A percentile compares a stretch with the other conserved stretches of the same genome.
Conservation (phyloP, 2,329 filamentous ascomycete genomes). For the Bipolaris sorokiniana region DNA sequence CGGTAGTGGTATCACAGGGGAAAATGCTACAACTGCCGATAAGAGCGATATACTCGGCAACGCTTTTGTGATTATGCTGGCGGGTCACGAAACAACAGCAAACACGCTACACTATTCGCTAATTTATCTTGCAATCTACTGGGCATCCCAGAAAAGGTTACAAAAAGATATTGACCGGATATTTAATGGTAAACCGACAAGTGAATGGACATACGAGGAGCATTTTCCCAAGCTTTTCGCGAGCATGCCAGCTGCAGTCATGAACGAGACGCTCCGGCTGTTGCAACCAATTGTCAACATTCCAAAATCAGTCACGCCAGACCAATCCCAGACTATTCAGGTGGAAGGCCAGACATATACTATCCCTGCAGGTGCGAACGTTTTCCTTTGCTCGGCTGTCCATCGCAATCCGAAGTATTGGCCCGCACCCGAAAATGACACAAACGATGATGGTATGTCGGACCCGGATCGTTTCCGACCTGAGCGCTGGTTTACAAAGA, state of each 20-base stretch:
- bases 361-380: slow-evolving; percentile 62
- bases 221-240: slow-evolving; percentile 69
- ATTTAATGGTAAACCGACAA: slow-evolving; percentile 63
- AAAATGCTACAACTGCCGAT: slow-evolving; percentile 38
- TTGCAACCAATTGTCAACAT: slow-evolving; percentile 74
- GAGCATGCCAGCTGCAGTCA: slow-evolving; percentile 73
- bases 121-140: slow-evolving; percentile 70
- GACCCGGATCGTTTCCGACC: slow-evolving; percentile 74
- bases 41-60: slow-evolving; percentile 72
- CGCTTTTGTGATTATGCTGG: slow-evolving; percentile 67
- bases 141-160: slow-evolving; percentile 66
- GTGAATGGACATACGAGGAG: slow-evolving; percentile 73
- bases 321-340: slow-evolving; percentile 61
- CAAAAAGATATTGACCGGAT: slow-evolving; percentile 73
- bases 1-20: slow-evolving; percentile 42
- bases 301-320: slow-evolving; percentile 65
- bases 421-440: slow-evolving; percentile 56
- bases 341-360: slow-evolving; percentile 64
- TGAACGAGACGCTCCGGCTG: slow-evolving; percentile 78
- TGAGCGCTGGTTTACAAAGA: slow-evolving; percentile 69
- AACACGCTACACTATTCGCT: slow-evolving; percentile 76
- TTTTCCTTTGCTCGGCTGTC: slow-evolving; percentile 62
- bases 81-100: slow-evolving; percentile 82
- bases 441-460: slow-evolving; percentile 28
- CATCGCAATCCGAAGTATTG: slow-evolving; percentile 77